Conservation (phyloP, 2,329 filamentous ascomycete genomes). For the Aspergillus sp. region DNA sequence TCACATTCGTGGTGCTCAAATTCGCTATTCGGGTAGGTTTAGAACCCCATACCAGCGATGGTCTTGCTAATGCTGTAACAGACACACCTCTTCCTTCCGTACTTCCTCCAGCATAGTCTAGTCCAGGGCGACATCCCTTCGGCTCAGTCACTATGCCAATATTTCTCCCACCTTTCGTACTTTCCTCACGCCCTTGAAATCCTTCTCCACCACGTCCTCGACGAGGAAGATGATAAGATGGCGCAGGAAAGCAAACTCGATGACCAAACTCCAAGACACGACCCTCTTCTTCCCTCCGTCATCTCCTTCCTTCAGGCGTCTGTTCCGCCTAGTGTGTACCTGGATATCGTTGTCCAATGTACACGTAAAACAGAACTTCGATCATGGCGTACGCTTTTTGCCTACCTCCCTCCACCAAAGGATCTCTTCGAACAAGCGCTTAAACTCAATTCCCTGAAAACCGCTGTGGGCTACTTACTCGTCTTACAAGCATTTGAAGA, state of each 20-base stretch:
- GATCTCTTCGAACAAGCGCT: constrained; percentile 93
- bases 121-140: constrained; percentile 73
- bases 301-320: constrained; percentile 68
- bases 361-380: constrained; percentile 95
- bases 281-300: constrained; percentile 48
- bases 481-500: constrained; percentile 79
- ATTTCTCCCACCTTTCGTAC: constrained; percentile 85
- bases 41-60: background rate
- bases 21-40: constrained; percentile 76
- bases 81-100: constrained; percentile 91
- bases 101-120: constrained; percentile 78
- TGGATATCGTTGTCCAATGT: constrained; percentile 95
- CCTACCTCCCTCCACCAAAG: constrained; percentile 83
- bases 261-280: constrained; percentile 25
- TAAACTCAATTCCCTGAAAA: constrained; percentile 82
- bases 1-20: constrained; percentile 85
- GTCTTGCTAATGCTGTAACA: constrained; percentile 38
- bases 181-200: constrained; percentile 92
- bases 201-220: constrained; percentile 85
- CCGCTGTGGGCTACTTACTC: constrained; percentile 92
- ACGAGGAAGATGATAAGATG: constrained; percentile 81
- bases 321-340: constrained; percentile 69
- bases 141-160: constrained; percentile 76
- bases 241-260: constrained; percentile 28
- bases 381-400: constrained; percentile 92